A percentile compares a stretch with the other conserved stretches of the same genome.
Evolutionary conservation across 2,329 filamentous ascomycete genomes (phyloP).

Genomic region (Penicillium sp.): DNA sequence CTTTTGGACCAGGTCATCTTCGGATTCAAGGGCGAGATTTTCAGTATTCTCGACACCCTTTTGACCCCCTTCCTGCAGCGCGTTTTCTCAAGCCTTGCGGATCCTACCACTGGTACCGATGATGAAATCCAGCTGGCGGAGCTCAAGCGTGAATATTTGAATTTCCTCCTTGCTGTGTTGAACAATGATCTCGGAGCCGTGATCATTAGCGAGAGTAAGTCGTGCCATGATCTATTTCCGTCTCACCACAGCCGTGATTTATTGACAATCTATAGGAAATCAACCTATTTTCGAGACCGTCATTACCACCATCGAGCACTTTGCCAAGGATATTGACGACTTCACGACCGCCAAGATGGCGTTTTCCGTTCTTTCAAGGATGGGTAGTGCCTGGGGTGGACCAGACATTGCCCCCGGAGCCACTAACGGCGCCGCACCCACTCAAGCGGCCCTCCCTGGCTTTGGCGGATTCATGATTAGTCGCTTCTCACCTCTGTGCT

Average conservation of each 20-base stretch:
- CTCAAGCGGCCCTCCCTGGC: constrained; percentile 67
- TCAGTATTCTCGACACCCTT: constrained; percentile 81
- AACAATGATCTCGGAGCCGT: constrained; percentile 88
- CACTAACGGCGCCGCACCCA: constrained; percentile 34
- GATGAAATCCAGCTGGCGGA: constrained; percentile 95
- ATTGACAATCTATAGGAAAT: constrained; percentile 59
- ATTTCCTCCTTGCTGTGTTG: constrained; percentile 86
- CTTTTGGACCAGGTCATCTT: constrained; percentile 92
- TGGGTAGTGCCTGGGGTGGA: constrained; percentile 89
- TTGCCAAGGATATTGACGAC: constrained; percentile 76
- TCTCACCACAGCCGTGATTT: not conserved
- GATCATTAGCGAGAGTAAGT: constrained; percentile 74
- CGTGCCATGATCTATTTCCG: not conserved
- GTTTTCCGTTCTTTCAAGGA: constrained; percentile 78
- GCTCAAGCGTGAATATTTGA: constrained; percentile 90
- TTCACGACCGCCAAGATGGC: constrained; percentile 72
- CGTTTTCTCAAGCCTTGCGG: constrained; percentile 82
- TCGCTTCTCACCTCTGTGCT: constrained; percentile 84
- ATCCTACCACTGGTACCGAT: constrained; percentile 86
- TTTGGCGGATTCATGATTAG: constrained; percentile 91
- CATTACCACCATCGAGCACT: constrained; percentile 80
- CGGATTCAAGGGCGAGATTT: constrained; percentile 93
- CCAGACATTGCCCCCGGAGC: constrained; percentile 64
- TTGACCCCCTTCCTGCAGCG: constrained; percentile 87
- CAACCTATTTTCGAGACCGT: constrained; percentile 88